A percentile compares a stretch with the other conserved stretches of the same genome.
These are phyloP conservation scores for Sclerotinia spermophila DNA, from an alignment of 2,329 filamentous ascomycete species.

Conservation along the genomic window DNA sequence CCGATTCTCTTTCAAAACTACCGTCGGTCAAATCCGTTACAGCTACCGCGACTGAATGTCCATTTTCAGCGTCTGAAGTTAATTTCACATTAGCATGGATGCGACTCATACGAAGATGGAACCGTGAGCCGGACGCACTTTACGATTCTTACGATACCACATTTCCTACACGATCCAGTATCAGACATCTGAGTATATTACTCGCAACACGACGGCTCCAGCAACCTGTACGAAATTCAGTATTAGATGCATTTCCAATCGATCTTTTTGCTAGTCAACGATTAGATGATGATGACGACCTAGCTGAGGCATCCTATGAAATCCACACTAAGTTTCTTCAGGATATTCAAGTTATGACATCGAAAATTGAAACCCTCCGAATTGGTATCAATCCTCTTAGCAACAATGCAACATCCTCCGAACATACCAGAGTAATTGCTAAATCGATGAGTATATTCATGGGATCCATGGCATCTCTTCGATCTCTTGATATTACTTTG, in stretches of 20 bases:
- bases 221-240: neutral
- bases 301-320: neutral
- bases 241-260: constrained; percentile 1
- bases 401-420: neutral
- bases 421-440: neutral
- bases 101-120: neutral
- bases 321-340: constrained; percentile 8
- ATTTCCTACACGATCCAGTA: constrained; percentile 9
- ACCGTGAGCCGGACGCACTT: constrained; percentile 5
- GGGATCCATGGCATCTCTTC: constrained; percentile 9
- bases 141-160: constrained; percentile 15
- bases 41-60: constrained; percentile 6
- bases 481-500: neutral
- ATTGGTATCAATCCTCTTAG: constrained; percentile 6
- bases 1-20: neutral
- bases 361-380: neutral
- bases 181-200: constrained; percentile 11
- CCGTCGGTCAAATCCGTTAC: neutral
- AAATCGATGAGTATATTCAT: constrained; percentile 11
- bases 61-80: constrained; percentile 6
- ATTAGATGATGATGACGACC: neutral
- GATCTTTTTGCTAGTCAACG: constrained; percentile 8
- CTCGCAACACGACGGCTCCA: constrained; percentile 1
- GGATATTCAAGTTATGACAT: constrained; percentile 10
- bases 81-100: constrained; percentile 12